A percentile compares a stretch with the other conserved stretches of the same genome.
Conservation (phyloP, 352 stramenopile genomes). For the Globisporangium lucens region DNA sequence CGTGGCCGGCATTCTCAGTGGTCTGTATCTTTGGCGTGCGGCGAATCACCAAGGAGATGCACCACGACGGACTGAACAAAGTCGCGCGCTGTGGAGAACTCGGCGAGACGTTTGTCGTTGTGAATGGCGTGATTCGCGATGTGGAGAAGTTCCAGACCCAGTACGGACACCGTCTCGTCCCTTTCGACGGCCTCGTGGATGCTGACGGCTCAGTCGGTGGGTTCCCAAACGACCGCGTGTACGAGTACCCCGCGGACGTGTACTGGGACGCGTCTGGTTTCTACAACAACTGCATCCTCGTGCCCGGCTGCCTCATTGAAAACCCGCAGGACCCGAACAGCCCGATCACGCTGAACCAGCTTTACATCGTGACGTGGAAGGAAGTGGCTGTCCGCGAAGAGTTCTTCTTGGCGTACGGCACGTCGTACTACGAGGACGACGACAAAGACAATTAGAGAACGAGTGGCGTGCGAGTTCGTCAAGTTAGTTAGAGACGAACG, state of each 20-base stretch:
- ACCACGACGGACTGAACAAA: constrained; percentile 87
- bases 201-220: constrained; percentile 79
- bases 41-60: constrained; percentile 84
- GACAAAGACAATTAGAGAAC: constrained; percentile 45
- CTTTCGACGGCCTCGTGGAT: constrained; percentile 82
- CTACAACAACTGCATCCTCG: constrained; percentile 90
- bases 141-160: constrained; percentile 88
- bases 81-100: constrained; percentile 80
- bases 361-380: constrained; percentile 90
- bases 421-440: constrained; percentile 87
- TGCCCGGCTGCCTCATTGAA: constrained; percentile 79
- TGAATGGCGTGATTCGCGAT: constrained; percentile 81
- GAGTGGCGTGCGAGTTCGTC: constrained; percentile 20
- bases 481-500: constrained; percentile 6
- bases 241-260: constrained; percentile 80
- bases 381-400: constrained; percentile 79
- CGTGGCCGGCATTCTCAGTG: constrained; percentile 85
- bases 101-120: constrained; percentile 85
- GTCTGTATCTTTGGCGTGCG: constrained; percentile 87
- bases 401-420: constrained; percentile 88
- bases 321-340: constrained; percentile 74
- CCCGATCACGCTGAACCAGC: constrained; percentile 77
- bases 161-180: constrained; percentile 77
- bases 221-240: constrained; percentile 86
- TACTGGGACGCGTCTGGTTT: constrained; percentile 88